Conservation (phyloP, 2,329 filamentous ascomycete genomes). For the Arthrinium phaeospermum region DNA sequence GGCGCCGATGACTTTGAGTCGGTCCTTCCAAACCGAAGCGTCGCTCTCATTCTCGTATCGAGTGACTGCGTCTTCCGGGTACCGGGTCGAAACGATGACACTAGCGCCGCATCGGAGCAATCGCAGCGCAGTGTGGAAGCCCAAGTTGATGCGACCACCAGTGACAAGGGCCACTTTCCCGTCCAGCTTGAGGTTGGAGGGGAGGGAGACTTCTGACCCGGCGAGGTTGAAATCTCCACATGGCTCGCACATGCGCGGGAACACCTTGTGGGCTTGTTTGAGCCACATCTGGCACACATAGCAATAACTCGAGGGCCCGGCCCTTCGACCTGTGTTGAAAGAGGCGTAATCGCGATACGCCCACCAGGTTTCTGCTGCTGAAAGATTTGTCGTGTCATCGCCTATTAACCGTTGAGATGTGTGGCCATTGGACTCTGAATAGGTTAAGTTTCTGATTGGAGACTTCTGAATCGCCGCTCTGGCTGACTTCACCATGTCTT, state of each 20-base stretch:
- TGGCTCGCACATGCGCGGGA: conserved; percentile 38
- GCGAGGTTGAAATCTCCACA: conserved; percentile 43
- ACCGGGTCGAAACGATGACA: conserved; percentile 44
- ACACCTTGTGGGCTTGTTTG: conserved; percentile 26
- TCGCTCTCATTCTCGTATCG: conserved; percentile 35
- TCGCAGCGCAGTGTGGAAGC: conserved; percentile 40
- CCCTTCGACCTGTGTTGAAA: not conserved
- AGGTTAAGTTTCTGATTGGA: not conserved
- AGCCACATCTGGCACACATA: conserved; percentile 41
- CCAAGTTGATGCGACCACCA: conserved; percentile 42
- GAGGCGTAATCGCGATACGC: not conserved
- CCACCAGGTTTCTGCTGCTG: not conserved
- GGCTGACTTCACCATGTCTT: conserved; percentile 9
- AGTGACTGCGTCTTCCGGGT: conserved; percentile 40
- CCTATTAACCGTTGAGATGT: not conserved
- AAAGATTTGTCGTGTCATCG: not conserved
- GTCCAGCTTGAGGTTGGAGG: conserved; percentile 33
- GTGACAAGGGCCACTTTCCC: conserved; percentile 41
- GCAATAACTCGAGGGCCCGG: conserved; percentile 27
- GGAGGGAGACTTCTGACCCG: conserved; percentile 36
- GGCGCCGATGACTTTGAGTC: conserved; percentile 30
- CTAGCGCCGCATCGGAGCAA: conserved; percentile 42
- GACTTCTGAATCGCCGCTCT: not conserved
- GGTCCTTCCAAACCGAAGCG: conserved; percentile 28
- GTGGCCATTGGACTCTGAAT: not conserved